These are phyloP conservation scores for Saccharomycopsis oosterbeekiorum DNA, from an alignment of 805 yeast genomes.

Conservation along the genomic window DNA sequence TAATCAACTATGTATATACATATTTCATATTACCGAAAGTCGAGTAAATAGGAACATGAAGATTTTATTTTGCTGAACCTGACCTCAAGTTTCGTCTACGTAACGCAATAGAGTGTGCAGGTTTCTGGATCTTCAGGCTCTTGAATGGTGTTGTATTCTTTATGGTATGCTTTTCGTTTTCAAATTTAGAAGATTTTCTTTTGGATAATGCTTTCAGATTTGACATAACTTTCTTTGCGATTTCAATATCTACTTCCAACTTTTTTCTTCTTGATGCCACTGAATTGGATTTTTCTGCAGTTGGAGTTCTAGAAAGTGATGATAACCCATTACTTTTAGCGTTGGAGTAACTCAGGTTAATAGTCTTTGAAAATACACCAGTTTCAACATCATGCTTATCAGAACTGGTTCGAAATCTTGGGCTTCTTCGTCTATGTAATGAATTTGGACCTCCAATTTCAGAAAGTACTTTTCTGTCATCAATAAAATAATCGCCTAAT, in stretches of 20 bases:
- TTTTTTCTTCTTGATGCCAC: not conserved
- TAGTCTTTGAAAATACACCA: not conserved
- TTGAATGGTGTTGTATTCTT: not conserved
- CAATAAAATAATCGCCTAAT: not conserved
- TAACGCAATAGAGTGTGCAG: not conserved
- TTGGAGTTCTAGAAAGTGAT: not conserved
- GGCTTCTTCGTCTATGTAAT: not conserved
- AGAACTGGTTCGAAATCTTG: not conserved
- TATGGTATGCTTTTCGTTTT: not conserved
- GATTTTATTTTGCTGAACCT: not conserved
- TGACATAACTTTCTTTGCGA: not conserved
- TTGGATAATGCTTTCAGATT: not conserved
- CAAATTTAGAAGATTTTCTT: not conserved
- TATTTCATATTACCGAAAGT: not conserved
- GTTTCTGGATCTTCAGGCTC: not conserved
- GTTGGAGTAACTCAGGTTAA: not conserved
- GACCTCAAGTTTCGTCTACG: not conserved
- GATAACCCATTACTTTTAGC: not conserved
- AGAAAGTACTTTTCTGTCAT: not conserved
- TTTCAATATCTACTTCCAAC: not conserved
- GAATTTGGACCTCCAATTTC: too few species aligned
- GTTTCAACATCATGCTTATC: not conserved
- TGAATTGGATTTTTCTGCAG: not conserved
- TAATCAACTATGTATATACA: not conserved
- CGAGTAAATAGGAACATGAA: not conserved